Conservation (phyloP, 2,329 filamentous ascomycete genomes). For the Stagonosporopsis vannaccii region DNA sequence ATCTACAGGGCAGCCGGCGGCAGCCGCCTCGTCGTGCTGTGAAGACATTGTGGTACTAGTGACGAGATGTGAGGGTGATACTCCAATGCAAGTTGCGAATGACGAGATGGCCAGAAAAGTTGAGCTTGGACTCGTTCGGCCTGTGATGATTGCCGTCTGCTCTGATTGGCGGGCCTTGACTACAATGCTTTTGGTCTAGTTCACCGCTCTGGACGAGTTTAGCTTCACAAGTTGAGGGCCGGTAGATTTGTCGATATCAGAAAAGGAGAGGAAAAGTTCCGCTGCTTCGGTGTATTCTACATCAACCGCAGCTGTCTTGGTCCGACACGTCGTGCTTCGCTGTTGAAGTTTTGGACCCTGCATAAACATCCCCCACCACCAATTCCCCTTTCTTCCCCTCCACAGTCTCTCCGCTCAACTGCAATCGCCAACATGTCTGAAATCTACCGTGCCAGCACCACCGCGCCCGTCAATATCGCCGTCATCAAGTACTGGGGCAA, state of each 20-base stretch:
- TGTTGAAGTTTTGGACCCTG: conserved; percentile 31
- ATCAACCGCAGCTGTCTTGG: neutral
- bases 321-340: neutral
- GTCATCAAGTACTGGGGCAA: conserved; percentile 99
- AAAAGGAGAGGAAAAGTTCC: conserved; percentile 3
- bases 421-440: conserved; percentile 49
- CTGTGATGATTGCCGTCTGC: conserved; percentile 12
- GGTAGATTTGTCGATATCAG: conserved; percentile 6
- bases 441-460: conserved; percentile 92
- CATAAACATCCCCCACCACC: conserved; percentile 37
- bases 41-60: conserved; percentile 32
- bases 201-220: conserved; percentile 22
- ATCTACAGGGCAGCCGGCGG: conserved; percentile 79
- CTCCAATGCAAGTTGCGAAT: conserved; percentile 19
- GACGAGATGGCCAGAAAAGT: conserved; percentile 34
- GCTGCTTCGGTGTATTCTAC: neutral
- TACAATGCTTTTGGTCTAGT: conserved; percentile 16
- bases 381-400: conserved; percentile 12
- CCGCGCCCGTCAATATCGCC: conserved; percentile 96
- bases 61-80: conserved; percentile 4
- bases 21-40: conserved; percentile 39
- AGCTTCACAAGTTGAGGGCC: conserved; percentile 12
- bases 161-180: conserved; percentile 29
- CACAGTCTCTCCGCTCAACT: conserved; percentile 9
- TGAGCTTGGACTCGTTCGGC: conserved; percentile 32